These are phyloP conservation scores for Populus nigra DNA, from an alignment of 345 rosid genomes.

Conservation along the genomic window DNA sequence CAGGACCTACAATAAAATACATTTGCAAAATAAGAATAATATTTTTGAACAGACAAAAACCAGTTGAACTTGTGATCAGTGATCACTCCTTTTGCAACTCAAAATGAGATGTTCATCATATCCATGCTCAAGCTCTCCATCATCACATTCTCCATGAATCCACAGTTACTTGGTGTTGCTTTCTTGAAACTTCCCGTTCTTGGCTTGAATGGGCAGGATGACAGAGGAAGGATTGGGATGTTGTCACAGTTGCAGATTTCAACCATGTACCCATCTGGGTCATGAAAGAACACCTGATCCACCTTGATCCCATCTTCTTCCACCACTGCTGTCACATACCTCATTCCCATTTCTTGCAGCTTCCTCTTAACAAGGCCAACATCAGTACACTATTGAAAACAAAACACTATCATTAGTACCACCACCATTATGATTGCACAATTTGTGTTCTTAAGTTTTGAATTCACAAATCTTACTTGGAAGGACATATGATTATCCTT, in stretches of 20 bases:
- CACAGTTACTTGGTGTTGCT: conserved; percentile 33
- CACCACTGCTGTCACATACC: conserved; percentile 46
- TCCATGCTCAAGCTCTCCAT: conserved; percentile 65
- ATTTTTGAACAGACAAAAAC: neutral
- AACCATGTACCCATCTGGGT: conserved; percentile 65
- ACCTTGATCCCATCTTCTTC: conserved; percentile 47
- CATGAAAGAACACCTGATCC: conserved; percentile 61
- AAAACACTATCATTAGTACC: neutral
- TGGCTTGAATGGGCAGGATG: conserved; percentile 36
- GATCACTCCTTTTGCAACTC: neutral
- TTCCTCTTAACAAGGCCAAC: conserved; percentile 48
- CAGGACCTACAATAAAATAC: neutral
- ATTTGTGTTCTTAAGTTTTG: neutral
- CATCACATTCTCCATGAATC: conserved; percentile 51
- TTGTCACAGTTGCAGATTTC: conserved; percentile 60
- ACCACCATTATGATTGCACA: too few relatives aligned
- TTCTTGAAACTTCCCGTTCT: conserved; percentile 30
- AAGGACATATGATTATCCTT: conserved; percentile 62
- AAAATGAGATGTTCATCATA: conserved; percentile 50
- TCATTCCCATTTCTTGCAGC: conserved; percentile 47
- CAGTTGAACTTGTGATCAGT: neutral
- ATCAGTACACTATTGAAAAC: conserved; percentile 40
- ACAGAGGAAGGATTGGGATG: conserved; percentile 45
- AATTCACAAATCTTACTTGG: conserved; percentile 31
- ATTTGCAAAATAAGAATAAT: neutral